These are phyloP conservation scores for Talaromyces stipitatus DNA, from an alignment of 495 filamentous ascomycete genomes.

Conservation along the genomic window DNA sequence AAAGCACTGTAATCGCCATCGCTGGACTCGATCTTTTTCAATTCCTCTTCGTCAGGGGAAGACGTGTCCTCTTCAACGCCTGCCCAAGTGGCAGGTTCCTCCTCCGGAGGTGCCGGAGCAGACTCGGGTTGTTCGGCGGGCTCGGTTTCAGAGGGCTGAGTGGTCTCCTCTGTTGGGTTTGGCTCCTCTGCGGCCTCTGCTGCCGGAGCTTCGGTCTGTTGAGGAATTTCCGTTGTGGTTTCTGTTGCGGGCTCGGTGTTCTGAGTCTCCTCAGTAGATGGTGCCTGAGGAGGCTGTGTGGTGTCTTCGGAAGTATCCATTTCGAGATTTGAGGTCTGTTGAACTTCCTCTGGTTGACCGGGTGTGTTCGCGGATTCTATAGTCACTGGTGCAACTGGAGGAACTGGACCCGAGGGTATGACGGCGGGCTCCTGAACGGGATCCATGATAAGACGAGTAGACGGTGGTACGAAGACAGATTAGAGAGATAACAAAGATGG, in stretches of 20 bases:
- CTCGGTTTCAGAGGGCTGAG: neutral
- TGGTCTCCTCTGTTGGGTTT: neutral
- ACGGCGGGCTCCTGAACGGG: slow-evolving; percentile 4
- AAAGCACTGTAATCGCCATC: slow-evolving; percentile 45
- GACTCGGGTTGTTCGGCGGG: slow-evolving; percentile 9
- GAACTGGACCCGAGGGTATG: neutral
- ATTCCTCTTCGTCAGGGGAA: slow-evolving; percentile 49
- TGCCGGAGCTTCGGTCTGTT: neutral
- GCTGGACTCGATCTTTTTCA: slow-evolving; percentile 48
- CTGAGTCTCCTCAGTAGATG: neutral
- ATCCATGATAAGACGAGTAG: slow-evolving; percentile 16
- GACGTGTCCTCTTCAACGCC: slow-evolving; percentile 50
- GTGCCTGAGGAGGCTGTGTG: slow-evolving; percentile 7
- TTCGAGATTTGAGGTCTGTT: neutral
- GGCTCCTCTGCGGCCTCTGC: neutral
- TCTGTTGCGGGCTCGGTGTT: neutral
- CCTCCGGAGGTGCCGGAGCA: slow-evolving; percentile 14
- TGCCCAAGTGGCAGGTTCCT: slow-evolving; percentile 42
- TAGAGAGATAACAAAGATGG: neutral
- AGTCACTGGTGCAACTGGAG: neutral
- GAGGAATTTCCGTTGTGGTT: neutral
- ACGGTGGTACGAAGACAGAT: neutral
- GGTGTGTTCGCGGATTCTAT: neutral
- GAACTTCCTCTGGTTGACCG: neutral
- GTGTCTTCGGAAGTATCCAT: slow-evolving; percentile 3